Conservation (phyloP, 2,329 filamentous ascomycete genomes). For the Fusarium algeriense region DNA sequence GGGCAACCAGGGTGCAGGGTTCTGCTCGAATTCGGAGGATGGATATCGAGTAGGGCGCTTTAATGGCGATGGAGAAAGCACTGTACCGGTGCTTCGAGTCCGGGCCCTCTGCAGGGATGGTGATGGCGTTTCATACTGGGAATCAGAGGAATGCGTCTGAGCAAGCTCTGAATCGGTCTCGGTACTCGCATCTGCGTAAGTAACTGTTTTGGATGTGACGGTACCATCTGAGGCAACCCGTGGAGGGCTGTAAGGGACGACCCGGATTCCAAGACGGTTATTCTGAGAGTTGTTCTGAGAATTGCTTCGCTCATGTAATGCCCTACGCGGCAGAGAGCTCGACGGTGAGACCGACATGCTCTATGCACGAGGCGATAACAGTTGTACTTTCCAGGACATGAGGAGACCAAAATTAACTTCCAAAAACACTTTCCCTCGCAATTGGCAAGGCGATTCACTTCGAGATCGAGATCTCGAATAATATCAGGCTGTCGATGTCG, state of each 20-base stretch:
- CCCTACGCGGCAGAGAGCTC: conserved; percentile 47
- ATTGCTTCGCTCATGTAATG: conserved; percentile 47
- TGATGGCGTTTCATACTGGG: conserved; percentile 43
- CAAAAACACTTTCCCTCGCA: conserved; percentile 13
- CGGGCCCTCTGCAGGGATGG: conserved; percentile 40
- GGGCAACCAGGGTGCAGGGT: conserved; percentile 38
- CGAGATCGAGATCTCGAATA: conserved; percentile 5
- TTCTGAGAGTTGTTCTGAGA: conserved; percentile 49
- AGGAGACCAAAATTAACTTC: conserved; percentile 14
- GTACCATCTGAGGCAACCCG: conserved; percentile 52
- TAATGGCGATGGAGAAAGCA: conserved; percentile 37
- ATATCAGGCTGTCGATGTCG: conserved; percentile 16
- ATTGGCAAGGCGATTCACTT: conserved; percentile 28
- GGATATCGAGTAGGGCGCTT: conserved; percentile 31
- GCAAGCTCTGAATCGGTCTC: conserved; percentile 40
- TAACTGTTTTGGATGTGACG: conserved; percentile 41
- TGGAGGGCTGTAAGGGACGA: conserved; percentile 56
- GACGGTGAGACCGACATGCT: conserved; percentile 52
- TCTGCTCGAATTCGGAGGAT: conserved; percentile 36
- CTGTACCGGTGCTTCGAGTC: conserved; percentile 22
- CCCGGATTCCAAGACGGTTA: conserved; percentile 52
- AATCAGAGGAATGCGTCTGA: conserved; percentile 36
- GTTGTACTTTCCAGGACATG: conserved; percentile 41
- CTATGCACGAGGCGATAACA: conserved; percentile 45
- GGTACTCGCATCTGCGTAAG: conserved; percentile 42